A percentile compares a stretch with the other conserved stretches of the same genome.
These are phyloP conservation scores for Dothidotthia symphoricarpi DNA, from an alignment of 2,329 filamentous ascomycete species.

Conservation along the genomic window DNA sequence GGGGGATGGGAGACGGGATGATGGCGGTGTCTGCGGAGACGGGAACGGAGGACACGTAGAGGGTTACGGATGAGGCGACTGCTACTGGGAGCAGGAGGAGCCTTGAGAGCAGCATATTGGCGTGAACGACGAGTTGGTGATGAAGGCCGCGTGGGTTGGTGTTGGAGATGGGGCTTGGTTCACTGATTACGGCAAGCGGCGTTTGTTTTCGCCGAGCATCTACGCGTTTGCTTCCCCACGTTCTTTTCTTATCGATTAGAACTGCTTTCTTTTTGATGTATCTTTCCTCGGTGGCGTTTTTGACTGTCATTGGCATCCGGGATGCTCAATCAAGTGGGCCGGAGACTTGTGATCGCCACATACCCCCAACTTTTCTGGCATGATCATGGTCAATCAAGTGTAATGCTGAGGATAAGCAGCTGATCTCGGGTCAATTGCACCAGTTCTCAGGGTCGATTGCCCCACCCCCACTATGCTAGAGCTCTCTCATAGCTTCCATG, in stretches of 20 bases:
- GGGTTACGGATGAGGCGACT: slow-evolving; percentile 39
- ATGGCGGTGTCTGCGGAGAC: slow-evolving; percentile 69
- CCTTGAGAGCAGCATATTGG: slow-evolving; percentile 40
- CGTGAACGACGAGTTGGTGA: slow-evolving; percentile 4
- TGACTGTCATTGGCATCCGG: slow-evolving; percentile 20
- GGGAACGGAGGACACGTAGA: slow-evolving; percentile 70
- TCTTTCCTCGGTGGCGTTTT: slow-evolving; percentile 22
- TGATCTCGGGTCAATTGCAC: slow-evolving; percentile 16
- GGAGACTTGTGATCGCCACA: slow-evolving; percentile 34
- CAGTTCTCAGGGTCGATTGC: slow-evolving; percentile 18
- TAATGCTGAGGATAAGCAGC: slow-evolving; percentile 13
- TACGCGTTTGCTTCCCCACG: background rate
- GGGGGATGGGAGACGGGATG: slow-evolving; percentile 39
- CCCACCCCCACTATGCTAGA: slow-evolving; percentile 37
- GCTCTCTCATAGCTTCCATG: slow-evolving; percentile 31
- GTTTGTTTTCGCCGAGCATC: slow-evolving; percentile 15
- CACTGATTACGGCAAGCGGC: slow-evolving; percentile 4
- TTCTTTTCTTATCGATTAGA: too few relatives aligned
- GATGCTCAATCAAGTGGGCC: slow-evolving; percentile 32
- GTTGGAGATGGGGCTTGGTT: slow-evolving; percentile 5
- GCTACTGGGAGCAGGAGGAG: slow-evolving; percentile 41
- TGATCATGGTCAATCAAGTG: slow-evolving; percentile 19
- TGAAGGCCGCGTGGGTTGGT: slow-evolving; percentile 1
- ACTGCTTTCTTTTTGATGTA: too few relatives aligned
- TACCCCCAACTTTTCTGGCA: slow-evolving; percentile 19